phyloP scores from a whole-genome alignment of 768 basidiomycete genomes.

The Lactifluus pinguis region DNA sequence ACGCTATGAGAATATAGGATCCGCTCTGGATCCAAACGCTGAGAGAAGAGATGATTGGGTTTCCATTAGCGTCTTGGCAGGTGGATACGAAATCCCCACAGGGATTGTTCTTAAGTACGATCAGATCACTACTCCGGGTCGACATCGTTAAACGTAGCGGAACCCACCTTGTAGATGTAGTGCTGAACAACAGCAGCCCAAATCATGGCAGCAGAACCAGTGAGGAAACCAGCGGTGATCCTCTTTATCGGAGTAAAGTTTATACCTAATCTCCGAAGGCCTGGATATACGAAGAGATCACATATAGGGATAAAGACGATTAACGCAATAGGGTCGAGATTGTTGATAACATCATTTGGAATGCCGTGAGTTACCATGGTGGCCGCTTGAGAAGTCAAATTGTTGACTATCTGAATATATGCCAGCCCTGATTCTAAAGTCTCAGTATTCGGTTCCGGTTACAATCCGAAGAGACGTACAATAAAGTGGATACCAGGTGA shows the following conservation, averaged over 20 bases:
- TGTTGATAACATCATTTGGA: constrained; percentile 72
- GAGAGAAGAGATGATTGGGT: constrained; percentile 51
- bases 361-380: constrained; percentile 63
- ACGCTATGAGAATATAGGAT: constrained; percentile 55
- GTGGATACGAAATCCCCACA: constrained; percentile 44
- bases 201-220: constrained; percentile 30
- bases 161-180: constrained; percentile 52
- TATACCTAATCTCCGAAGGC: constrained; percentile 27
- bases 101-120: constrained; percentile 28
- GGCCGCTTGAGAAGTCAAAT: constrained; percentile 70
- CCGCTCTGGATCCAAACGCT: constrained; percentile 75
- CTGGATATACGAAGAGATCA: constrained; percentile 41
- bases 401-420: constrained; percentile 73
- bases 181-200: constrained; percentile 54
- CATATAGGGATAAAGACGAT: constrained; percentile 68
- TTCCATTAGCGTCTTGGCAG: constrained; percentile 38
- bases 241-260: constrained; percentile 32
- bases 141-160: neutral
- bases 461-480: constrained; percentile 34
- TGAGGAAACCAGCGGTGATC: constrained; percentile 32
- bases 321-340: constrained; percentile 67
- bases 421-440: constrained; percentile 46
- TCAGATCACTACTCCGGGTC: neutral
- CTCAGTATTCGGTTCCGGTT: neutral
- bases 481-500: constrained; percentile 56